These are phyloP conservation scores for Monilinia vaccinii-corymbosi DNA, from an alignment of 2,329 filamentous ascomycete species.

Conservation along the genomic window DNA sequence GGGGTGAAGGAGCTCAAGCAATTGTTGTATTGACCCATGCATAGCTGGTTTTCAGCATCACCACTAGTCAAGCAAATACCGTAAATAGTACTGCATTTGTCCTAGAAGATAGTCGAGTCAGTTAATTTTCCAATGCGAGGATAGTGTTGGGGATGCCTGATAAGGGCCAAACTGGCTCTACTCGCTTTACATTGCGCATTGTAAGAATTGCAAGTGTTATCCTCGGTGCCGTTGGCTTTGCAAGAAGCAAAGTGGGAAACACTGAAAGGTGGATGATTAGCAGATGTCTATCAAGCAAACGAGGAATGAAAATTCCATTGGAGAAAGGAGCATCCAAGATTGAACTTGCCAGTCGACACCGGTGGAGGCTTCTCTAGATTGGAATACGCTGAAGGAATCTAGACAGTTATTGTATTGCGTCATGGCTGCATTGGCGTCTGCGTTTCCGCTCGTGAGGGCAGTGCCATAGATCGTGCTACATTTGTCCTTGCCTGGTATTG, in stretches of 20 bases:
- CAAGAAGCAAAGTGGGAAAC: slow-evolving; percentile 7
- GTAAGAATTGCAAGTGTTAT: slow-evolving; percentile 15
- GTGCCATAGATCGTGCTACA: slow-evolving; percentile 14
- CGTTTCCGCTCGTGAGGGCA: slow-evolving; percentile 10
- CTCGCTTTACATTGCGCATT: slow-evolving; percentile 11
- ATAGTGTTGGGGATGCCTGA: too few relatives aligned
- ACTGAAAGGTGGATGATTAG: background rate
- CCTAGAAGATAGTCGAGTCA: background rate
- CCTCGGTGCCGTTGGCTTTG: slow-evolving; percentile 3
- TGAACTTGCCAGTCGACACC: background rate
- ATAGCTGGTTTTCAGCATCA: slow-evolving; percentile 6
- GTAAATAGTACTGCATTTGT: slow-evolving; percentile 13
- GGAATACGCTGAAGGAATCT: slow-evolving; percentile 14
- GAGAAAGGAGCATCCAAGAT: background rate
- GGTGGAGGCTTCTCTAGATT: background rate
- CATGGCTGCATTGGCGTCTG: slow-evolving; percentile 6
- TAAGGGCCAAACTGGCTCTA: background rate
- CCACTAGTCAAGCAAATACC: slow-evolving; percentile 11
- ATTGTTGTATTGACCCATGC: slow-evolving; percentile 15
- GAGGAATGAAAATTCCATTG: background rate
- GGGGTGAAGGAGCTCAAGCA: slow-evolving; percentile 13
- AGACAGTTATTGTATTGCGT: slow-evolving; percentile 15
- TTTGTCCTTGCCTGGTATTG: slow-evolving; percentile 11
- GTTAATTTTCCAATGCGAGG: background rate
- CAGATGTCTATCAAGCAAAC: too few relatives aligned